Evolutionary conservation across 2,329 filamentous ascomycete genomes (phyloP).

Genomic region (Monilinia laxa): DNA sequence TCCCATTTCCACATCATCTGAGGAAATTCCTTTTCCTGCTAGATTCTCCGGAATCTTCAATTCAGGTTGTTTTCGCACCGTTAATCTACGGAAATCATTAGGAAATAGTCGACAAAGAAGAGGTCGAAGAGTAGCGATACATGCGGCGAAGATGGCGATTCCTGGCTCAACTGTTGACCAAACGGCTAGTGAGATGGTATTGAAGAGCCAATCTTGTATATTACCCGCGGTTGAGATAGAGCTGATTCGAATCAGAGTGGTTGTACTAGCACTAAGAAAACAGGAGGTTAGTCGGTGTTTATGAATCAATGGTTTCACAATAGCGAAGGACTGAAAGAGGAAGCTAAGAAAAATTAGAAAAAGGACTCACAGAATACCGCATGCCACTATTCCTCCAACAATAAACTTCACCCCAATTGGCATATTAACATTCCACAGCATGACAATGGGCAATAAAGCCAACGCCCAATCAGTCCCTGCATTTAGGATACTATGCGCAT

Average conservation of each 20-base stretch:
- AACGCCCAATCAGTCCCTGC: conserved; percentile 2
- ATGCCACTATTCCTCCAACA: not conserved
- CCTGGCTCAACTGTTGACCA: conserved; percentile 2
- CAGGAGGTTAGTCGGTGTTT: not conserved
- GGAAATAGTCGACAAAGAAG: not conserved
- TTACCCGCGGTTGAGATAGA: not conserved
- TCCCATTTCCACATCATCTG: not conserved
- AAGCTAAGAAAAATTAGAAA: not conserved
- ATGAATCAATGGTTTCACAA: not conserved
- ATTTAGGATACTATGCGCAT: not conserved
- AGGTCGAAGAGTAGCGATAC: conserved; percentile 6
- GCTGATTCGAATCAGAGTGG: not conserved
- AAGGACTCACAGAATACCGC: not conserved
- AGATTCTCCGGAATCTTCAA: not conserved
- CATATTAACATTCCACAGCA: conserved; percentile 3
- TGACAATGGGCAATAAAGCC: not conserved
- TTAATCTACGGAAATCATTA: not conserved
- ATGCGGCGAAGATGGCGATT: conserved; percentile 6
- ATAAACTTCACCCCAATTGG: not conserved
- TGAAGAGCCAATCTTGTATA: not conserved
- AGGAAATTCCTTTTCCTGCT: not conserved
- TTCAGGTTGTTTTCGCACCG: not conserved
- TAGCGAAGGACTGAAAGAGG: too few relatives aligned
- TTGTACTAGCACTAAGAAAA: not conserved
- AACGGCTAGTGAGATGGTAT: not conserved